Base-by-base conservation (phyloP, 768 basidiomycete species). In the Hygrocybe punicea region DNA sequence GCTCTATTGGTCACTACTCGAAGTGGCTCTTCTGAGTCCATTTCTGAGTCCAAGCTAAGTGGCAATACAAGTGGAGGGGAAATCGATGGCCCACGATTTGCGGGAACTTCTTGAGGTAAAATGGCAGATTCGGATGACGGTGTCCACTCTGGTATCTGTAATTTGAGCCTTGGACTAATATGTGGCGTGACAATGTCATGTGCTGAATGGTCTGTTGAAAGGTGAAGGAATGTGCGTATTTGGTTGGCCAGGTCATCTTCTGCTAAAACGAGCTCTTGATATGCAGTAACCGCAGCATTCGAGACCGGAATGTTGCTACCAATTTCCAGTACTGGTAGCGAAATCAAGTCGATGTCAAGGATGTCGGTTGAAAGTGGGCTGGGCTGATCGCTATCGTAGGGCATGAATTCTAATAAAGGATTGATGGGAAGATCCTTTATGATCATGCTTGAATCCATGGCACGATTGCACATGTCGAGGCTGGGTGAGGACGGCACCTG, bases 231-330 rank as follows among this genome's bases (percentile, higher is more conserved):
- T 16, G 40, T 42, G 40, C 19, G 40, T 16, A 42, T 42, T 16
- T 16, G 40, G 16, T 42, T 21, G 40, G 40, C 19, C 40, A 42
- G 14, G 19, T 50, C 21, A 24, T 50, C 49, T 33, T 50, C 49
- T 29, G 49, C 49, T 21, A 50, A n/a, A 50, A 50, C 19, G 17
- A 50, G n/a, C 34, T 50, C 49, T 33, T 50, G 49, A 17, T 25
- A 50, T 25, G 49, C 25, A 29, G 34, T 50, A n/a, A 35, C 49
- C 29, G 9, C 49, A 23, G 19, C 25, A 25, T 50, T 50, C 19
- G 49, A 35, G 49, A 50, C 17, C 19, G 29, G 34, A n/a, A 50
- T 35, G 16, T 50, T 35, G 49, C 21, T 24, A 50, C 29, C 49
- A 29, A 10, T 24, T 17, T 50, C 21, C 49, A 50, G 49, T 42